phyloP scores from a whole-genome alignment of 2,329 filamentous ascomycete species.

The Penicillium janthinellum region DNA sequence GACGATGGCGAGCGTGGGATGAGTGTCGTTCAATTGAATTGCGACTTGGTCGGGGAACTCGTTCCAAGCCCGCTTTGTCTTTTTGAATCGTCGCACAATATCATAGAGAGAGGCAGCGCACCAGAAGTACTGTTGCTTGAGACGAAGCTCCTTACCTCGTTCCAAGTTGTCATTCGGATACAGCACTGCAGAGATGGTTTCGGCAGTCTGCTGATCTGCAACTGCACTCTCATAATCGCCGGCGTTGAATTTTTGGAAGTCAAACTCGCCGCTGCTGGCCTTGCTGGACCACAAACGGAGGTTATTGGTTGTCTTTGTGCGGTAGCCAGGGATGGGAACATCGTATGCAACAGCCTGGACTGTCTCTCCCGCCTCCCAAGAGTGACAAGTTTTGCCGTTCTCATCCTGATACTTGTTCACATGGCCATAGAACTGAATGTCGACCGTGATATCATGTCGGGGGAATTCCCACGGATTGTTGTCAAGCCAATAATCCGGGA shows the following conservation, averaged over 20 bases:
- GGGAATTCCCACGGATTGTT: slow-evolving; percentile 99
- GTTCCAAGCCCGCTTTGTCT: slow-evolving; percentile 85
- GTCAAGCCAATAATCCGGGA: slow-evolving; percentile 98
- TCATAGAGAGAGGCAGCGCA: slow-evolving; percentile 95
- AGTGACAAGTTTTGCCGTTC: slow-evolving; percentile 70
- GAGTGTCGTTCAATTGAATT: slow-evolving; percentile 97
- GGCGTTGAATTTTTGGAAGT: slow-evolving; percentile 99
- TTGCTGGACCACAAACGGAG: slow-evolving; percentile 97
- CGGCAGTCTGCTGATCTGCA: slow-evolving; percentile 96
- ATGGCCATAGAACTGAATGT: slow-evolving; percentile 93
- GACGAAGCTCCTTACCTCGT: slow-evolving; percentile 89
- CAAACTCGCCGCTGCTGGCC: slow-evolving; percentile 93
- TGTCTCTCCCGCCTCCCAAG: slow-evolving; percentile 91
- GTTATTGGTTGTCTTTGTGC: slow-evolving; percentile 91
- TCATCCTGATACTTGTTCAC: slow-evolving; percentile 75
- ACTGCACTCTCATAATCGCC: slow-evolving; percentile 98
- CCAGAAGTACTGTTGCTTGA: slow-evolving; percentile 99
- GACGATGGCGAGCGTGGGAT: slow-evolving; percentile 93
- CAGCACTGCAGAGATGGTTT: slow-evolving; percentile 95
- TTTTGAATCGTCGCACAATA: slow-evolving; percentile 97
- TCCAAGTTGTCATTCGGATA: slow-evolving; percentile 99
- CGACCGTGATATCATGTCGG: slow-evolving; percentile 89
- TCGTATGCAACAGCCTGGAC: slow-evolving; percentile 94
- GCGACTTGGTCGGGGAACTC: slow-evolving; percentile 94
- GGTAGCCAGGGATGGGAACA: slow-evolving; percentile 86